These are phyloP conservation scores for Silene vulgaris DNA, from an alignment of 179 eudicot genomes.

Conservation along the genomic window DNA sequence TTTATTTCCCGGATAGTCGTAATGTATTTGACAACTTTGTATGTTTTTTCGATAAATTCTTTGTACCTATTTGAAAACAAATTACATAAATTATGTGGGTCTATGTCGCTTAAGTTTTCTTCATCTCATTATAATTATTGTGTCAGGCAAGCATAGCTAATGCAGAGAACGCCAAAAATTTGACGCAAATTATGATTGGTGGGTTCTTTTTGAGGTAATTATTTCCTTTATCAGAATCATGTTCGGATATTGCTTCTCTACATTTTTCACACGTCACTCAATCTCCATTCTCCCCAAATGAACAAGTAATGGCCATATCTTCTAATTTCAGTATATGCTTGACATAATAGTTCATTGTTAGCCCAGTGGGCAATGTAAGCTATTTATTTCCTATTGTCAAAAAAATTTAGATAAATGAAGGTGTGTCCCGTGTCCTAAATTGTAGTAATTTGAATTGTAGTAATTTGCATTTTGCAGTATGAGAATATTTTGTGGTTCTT, in stretches of 20 bases:
- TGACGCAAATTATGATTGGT: slow-evolving; percentile 68
- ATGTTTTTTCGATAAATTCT: neutral
- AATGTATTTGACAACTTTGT: neutral
- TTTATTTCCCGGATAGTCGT: neutral
- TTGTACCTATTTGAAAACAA: neutral
- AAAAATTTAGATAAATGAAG: too few relatives aligned
- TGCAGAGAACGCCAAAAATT: slow-evolving; percentile 60
- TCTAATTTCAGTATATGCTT: neutral
- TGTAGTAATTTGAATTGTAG: too few relatives aligned
- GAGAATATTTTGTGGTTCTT: slow-evolving; percentile 1
- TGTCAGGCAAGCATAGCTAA: slow-evolving; percentile 77
- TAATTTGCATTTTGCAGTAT: neutral
- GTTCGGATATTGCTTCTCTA: neutral
- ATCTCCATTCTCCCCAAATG: neutral
- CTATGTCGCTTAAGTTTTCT: slow-evolving; percentile 9
- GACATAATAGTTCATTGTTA: neutral
- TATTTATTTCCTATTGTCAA: too few relatives aligned
- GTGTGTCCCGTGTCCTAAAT: too few relatives aligned
- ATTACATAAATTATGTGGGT: slow-evolving; percentile 12
- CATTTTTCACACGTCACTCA: slow-evolving; percentile 6
- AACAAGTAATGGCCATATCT: neutral
- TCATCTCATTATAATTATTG: slow-evolving; percentile 13
- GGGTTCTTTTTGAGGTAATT: slow-evolving; percentile 80
- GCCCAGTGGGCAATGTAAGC: too few relatives aligned
- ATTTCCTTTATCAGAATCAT: neutral